A percentile compares a stretch with the other conserved stretches of the same genome.
phyloP scores from a whole-genome alignment of 2,329 filamentous ascomycete genomes.

The Cylindrodendrum hubeiense region DNA sequence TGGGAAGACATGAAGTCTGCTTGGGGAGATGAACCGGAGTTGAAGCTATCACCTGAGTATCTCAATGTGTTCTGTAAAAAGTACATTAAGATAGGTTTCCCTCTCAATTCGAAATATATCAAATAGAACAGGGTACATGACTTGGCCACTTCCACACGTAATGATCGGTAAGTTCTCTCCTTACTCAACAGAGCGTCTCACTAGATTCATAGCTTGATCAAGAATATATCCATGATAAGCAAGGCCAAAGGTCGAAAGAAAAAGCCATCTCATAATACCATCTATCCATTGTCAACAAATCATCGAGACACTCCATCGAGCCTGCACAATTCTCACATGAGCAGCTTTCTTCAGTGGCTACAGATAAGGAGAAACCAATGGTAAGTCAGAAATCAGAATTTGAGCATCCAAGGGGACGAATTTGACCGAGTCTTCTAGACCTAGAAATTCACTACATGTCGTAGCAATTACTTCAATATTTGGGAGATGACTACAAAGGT shows the following conservation, averaged over 20 bases:
- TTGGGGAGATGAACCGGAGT: not conserved
- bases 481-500: not conserved
- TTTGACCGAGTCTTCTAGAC: not conserved
- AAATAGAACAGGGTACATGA: not conserved
- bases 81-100: not conserved
- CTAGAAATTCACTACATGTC: not conserved
- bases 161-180: not conserved
- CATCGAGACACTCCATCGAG: no score
- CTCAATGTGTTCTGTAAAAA: not conserved
- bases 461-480: not conserved
- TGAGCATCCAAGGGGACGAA: not conserved
- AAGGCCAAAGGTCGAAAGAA: not conserved
- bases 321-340: not conserved
- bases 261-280: not conserved
- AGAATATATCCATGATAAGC: not conserved
- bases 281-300: no score
- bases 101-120: not conserved
- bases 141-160: constrained; percentile 1
- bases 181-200: not conserved
- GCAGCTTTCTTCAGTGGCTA: not conserved
- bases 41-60: not conserved
- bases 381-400: not conserved
- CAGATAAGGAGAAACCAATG: not conserved
- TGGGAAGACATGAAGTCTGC: no score
- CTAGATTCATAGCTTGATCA: not conserved